These are phyloP conservation scores for Cryptococcus wingfieldii DNA, from an alignment of 1,284 basidiomycete species.

Conservation along the genomic window DNA sequence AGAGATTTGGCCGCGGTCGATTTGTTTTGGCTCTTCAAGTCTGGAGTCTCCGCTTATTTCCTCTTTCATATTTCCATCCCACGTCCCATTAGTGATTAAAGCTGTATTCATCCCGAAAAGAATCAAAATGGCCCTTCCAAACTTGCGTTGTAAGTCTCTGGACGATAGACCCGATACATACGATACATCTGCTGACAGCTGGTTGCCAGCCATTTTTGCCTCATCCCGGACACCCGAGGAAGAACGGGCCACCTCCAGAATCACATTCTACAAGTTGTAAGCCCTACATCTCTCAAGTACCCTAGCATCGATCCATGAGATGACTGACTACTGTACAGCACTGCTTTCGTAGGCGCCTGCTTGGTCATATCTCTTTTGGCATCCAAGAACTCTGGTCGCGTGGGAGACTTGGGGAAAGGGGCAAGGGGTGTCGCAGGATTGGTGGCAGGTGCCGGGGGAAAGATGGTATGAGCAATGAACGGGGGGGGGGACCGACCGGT, in stretches of 20 bases:
- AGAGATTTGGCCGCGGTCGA: not conserved
- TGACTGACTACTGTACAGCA: constrained; percentile 20
- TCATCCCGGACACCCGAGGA: constrained; percentile 49
- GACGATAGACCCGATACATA: not conserved
- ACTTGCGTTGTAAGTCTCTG: constrained; percentile 38
- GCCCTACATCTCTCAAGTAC: constrained; percentile 10
- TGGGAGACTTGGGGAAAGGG: constrained; percentile 31
- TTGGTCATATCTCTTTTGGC: constrained; percentile 47
- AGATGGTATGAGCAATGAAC: constrained; percentile 25
- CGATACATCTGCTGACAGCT: not conserved
- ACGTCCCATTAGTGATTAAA: not conserved
- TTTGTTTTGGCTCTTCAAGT: not conserved
- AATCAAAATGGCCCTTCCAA: constrained; percentile 40
- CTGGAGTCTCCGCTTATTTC: not conserved
- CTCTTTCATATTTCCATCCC: not conserved
- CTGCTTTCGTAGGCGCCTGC: constrained; percentile 47
- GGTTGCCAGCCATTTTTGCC: constrained; percentile 45
- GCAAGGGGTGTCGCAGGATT: constrained; percentile 29
- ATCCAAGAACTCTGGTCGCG: constrained; percentile 27
- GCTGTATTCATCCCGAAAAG: not conserved
- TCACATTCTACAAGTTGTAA: constrained; percentile 50
- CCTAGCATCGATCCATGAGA: not conserved
- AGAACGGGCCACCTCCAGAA: constrained; percentile 44
- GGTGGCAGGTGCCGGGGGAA: constrained; percentile 26
- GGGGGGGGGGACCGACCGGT: too few relatives aligned